Conservation (phyloP, 805 yeast genomes). For the Candida arabinofermentans region DNA sequence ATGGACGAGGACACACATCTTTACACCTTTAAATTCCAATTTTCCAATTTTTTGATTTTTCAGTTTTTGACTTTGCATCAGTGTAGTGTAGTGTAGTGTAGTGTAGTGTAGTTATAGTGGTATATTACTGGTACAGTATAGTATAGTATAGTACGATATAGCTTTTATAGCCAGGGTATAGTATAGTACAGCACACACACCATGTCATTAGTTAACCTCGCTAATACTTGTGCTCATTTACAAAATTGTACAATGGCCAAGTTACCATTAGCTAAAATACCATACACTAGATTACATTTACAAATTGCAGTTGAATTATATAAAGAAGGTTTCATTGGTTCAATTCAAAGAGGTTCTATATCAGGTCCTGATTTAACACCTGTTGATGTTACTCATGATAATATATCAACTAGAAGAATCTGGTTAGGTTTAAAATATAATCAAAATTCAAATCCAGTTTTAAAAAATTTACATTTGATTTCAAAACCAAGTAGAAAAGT, state of each 20-base stretch:
- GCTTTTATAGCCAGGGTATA: too few species aligned
- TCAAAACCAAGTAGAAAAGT: conserved; percentile 85
- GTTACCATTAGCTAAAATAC: conserved; percentile 71
- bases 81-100: too few species aligned
- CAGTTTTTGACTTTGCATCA: too few species aligned
- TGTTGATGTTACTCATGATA: conserved; percentile 79
- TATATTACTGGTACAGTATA: too few species aligned
- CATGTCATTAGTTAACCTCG: conserved; percentile 85
- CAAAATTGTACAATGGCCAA: conserved; percentile 82
- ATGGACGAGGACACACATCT: too few species aligned
- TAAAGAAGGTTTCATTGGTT: conserved; percentile 83
- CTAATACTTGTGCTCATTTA: conserved; percentile 81
- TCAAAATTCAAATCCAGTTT: conserved; percentile 74
- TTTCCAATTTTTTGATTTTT: too few species aligned
- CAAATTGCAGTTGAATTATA: conserved; percentile 81
- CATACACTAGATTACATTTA: conserved; percentile 77
- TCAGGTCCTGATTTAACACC: conserved; percentile 79
- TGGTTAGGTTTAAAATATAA: conserved; percentile 92
- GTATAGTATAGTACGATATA: background rate
- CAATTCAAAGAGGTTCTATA: conserved; percentile 80
- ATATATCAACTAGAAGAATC: conserved; percentile 76
- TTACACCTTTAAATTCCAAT: too few species aligned
- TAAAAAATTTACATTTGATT: conserved; percentile 65
- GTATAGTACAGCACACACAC: conserved; percentile 1
- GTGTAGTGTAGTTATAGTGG: too few species aligned